A percentile compares a stretch with the other conserved stretches of the same genome.
These are phyloP conservation scores for Diaporthe nobilis DNA, from an alignment of 2,329 filamentous ascomycete genomes.

Conservation along the genomic window DNA sequence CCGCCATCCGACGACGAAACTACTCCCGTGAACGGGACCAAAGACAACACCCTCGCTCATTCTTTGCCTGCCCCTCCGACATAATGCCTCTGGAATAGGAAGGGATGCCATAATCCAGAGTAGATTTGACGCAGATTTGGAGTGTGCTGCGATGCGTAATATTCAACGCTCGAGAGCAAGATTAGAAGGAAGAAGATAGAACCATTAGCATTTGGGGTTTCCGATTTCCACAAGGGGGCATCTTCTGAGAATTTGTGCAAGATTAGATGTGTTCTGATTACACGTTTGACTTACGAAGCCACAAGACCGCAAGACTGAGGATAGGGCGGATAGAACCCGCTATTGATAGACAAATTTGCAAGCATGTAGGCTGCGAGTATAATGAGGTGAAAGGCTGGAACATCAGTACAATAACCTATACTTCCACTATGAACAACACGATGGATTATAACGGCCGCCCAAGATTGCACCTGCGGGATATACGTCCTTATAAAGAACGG, in stretches of 20 bases:
- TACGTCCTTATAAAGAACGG: too few species aligned
- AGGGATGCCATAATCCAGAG: not conserved
- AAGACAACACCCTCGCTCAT: conserved; percentile 2
- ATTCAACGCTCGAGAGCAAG: not conserved
- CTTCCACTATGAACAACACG: too few species aligned
- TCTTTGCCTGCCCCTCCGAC: not conserved
- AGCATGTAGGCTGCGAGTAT: too few species aligned
- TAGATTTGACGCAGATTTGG: not conserved
- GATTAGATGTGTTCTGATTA: not conserved
- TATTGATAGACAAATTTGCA: too few species aligned
- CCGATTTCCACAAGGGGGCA: not conserved
- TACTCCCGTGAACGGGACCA: conserved; percentile 9
- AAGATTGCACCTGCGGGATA: too few species aligned
- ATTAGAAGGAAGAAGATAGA: not conserved
- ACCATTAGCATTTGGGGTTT: not conserved
- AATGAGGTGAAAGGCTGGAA: too few species aligned
- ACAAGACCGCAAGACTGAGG: too few species aligned
- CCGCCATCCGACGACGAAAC: conserved; percentile 4
- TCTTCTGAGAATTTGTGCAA: not conserved
- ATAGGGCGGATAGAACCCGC: too few species aligned
- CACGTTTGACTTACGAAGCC: too few species aligned
- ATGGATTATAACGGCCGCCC: too few species aligned
- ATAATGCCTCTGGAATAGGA: not conserved
- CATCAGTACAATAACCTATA: too few species aligned
- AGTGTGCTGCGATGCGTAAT: not conserved